A percentile compares a stretch with the other conserved stretches of the same genome.
Conservation (phyloP, 2,329 filamentous ascomycete species). For the Claviceps monticola region DNA sequence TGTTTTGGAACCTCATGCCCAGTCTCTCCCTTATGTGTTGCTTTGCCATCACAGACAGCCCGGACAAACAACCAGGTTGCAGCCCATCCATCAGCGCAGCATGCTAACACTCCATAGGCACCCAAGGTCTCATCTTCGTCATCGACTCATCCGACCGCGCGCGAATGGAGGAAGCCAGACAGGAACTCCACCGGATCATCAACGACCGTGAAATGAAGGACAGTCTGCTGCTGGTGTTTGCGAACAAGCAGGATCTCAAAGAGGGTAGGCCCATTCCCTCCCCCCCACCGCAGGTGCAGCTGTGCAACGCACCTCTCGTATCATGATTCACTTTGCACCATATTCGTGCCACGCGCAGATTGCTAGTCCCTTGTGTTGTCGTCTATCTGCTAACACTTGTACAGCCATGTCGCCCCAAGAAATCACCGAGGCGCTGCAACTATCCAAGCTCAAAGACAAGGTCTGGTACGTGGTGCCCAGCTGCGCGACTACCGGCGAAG, state of each 20-base stretch:
- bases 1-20: too few species aligned
- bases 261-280: constrained; percentile 41
- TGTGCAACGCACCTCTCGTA: too few species aligned
- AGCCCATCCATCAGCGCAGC: too few species aligned
- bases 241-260: constrained; percentile 99
- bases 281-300: too few species aligned
- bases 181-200: constrained; percentile 95
- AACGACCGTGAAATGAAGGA: constrained; percentile 98
- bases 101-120: constrained; percentile 45
- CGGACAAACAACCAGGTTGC: too few species aligned
- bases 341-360: too few species aligned
- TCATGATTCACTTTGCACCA: too few species aligned
- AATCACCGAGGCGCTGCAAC: constrained; percentile 63
- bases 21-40: too few species aligned
- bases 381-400: background rate
- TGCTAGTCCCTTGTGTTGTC: too few species aligned
- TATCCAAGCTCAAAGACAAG: constrained; percentile 67
- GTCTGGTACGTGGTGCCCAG: constrained; percentile 77
- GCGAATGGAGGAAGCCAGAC: constrained; percentile 92
- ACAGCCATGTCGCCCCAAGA: constrained; percentile 67
- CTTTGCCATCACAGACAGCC: too few species aligned
- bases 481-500: constrained; percentile 69
- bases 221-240: constrained; percentile 90
- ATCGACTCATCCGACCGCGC: constrained; percentile 94
- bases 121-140: constrained; percentile 99